A percentile compares a stretch with the other conserved stretches of the same genome.
Evolutionary conservation across 2,329 filamentous ascomycete genomes (phyloP).

Genomic region (Trichoderma gracile): DNA sequence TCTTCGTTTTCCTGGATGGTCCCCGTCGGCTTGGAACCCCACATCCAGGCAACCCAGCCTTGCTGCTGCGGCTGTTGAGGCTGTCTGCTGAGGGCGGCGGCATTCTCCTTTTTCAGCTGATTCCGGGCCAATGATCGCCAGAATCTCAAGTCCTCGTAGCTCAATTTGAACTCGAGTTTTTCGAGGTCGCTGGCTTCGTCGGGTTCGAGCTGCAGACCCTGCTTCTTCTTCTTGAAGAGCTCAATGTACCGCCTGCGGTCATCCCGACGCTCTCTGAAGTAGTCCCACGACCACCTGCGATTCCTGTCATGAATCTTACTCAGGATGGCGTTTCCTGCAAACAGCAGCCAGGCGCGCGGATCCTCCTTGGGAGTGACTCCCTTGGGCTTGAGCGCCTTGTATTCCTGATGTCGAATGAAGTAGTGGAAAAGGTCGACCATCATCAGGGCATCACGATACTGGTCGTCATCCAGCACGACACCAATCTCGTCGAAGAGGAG

Average conservation of each 20-base stretch:
- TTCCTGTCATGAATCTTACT: conserved; percentile 95
- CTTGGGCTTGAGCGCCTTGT: conserved; percentile 89
- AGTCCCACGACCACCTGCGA: conserved; percentile 91
- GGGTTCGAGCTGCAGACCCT: conserved; percentile 67
- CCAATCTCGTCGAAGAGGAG: conserved; percentile 96
- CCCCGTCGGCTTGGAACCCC: conserved; percentile 72
- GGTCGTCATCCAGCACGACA: conserved; percentile 93
- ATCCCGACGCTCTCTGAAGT: conserved; percentile 88
- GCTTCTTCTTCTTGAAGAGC: conserved; percentile 92
- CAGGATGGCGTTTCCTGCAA: conserved; percentile 85
- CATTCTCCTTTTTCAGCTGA: conserved; percentile 91
- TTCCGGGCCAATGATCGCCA: conserved; percentile 95
- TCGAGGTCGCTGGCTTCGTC: conserved; percentile 73
- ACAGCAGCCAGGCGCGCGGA: conserved; percentile 86
- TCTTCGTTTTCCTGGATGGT: conserved; percentile 63
- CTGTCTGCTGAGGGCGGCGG: conserved; percentile 74
- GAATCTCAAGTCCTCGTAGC: conserved; percentile 94
- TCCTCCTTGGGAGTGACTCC: conserved; percentile 80
- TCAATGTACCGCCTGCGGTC: conserved; percentile 87
- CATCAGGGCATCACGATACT: conserved; percentile 97
- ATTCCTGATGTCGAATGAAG: conserved; percentile 96
- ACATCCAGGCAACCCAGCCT: conserved; percentile 89
- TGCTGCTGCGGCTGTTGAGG: conserved; percentile 64
- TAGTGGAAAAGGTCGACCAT: conserved; percentile 98
- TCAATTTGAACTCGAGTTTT: conserved; percentile 80